Percentiles rank a stretch among this genome's conserved stretches.
These are phyloP conservation scores for Metschnikowia amazonensis DNA, from an alignment of 805 yeast genomes.

Conservation along the genomic window DNA sequence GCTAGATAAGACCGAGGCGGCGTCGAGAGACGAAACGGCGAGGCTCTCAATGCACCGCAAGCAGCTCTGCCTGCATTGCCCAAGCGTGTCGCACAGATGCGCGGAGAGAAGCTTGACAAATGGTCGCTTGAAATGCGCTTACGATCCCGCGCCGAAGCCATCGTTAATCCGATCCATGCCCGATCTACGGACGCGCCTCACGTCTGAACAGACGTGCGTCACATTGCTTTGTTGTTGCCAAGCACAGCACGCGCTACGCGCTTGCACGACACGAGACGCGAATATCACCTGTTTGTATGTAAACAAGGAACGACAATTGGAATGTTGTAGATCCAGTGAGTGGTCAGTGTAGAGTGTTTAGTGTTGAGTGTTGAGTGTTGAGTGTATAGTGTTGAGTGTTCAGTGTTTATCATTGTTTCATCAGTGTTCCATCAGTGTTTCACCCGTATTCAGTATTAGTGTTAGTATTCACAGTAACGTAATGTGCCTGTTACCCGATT, in stretches of 20 bases:
- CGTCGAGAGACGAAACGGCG: neutral
- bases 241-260: neutral
- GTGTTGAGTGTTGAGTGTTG: too few relatives aligned
- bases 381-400: too few relatives aligned
- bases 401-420: neutral
- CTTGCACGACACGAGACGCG: neutral
- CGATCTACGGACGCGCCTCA: neutral
- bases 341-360: too few relatives aligned
- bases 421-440: neutral
- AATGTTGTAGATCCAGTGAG: too few relatives aligned
- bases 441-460: neutral
- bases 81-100: neutral
- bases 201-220: neutral
- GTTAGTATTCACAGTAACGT: too few relatives aligned
- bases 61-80: too few relatives aligned
- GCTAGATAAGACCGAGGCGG: neutral
- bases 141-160: neutral
- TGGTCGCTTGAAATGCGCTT: neutral
- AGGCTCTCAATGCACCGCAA: neutral
- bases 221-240: neutral
- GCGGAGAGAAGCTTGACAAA: neutral
- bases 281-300: neutral
- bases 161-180: neutral
- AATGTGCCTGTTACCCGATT: too few relatives aligned
- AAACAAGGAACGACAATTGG: too few relatives aligned